A percentile compares a stretch with the other conserved stretches of the same genome.
Evolutionary conservation across 129 eudicot species (phyloP).

Genomic region (Smallanthus sonchifolius): DNA sequence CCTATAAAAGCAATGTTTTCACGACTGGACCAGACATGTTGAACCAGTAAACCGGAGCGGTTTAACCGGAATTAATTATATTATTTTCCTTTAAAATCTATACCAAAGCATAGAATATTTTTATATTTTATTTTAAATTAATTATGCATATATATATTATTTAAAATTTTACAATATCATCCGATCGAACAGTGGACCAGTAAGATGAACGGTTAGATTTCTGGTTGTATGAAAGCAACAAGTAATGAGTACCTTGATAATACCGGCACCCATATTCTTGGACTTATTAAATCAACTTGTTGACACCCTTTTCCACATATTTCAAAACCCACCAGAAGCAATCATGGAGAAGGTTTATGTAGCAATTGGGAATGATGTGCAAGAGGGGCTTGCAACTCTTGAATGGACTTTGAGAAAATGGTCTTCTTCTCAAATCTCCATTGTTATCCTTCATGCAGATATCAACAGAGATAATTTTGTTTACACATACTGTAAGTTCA

Average conservation of each 20-base stretch:
- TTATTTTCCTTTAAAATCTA: too few species aligned
- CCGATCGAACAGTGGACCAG: too few species aligned
- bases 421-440: constrained; percentile 50
- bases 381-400: constrained; percentile 63
- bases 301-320: constrained; percentile 16
- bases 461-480: constrained; percentile 45
- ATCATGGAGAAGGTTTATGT: constrained; percentile 78
- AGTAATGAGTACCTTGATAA: constrained; percentile 10
- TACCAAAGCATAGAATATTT: too few species aligned
- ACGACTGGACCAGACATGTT: too few species aligned
- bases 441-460: constrained; percentile 60
- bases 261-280: constrained; percentile 17
- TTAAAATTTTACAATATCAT: too few species aligned
- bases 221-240: constrained; percentile 4
- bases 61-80: too few species aligned
- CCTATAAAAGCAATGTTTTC: constrained; percentile 1
- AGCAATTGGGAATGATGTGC: constrained; percentile 57
- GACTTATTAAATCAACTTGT: constrained; percentile 13
- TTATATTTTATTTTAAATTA: too few species aligned
- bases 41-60: too few species aligned
- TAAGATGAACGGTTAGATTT: too few species aligned
- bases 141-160: too few species aligned
- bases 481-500: constrained; percentile 58
- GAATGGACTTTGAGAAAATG: constrained; percentile 65
- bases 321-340: constrained; percentile 17